phyloP scores from a whole-genome alignment of 192 early-diverging fungal genomes.

The Gaertneriomyces sp. region DNA sequence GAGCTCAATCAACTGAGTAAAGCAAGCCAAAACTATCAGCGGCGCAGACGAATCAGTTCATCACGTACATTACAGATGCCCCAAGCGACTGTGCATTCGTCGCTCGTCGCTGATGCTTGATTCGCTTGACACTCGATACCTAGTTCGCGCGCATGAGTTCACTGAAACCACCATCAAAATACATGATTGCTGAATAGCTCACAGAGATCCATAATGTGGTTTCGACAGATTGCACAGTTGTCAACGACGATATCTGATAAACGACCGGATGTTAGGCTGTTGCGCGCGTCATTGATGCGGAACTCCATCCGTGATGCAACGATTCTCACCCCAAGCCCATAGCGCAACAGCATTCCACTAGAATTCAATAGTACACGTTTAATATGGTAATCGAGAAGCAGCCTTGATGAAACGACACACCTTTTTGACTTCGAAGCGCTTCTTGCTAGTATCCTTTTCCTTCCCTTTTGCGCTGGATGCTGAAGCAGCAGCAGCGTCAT shows the following conservation, averaged over 20 bases:
- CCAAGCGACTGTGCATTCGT: slow-evolving; percentile 96
- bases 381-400: neutral
- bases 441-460: slow-evolving; percentile 47
- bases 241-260: slow-evolving; percentile 88
- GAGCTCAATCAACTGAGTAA: too few relatives aligned
- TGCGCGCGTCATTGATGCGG: neutral
- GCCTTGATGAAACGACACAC: slow-evolving; percentile 34
- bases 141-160: slow-evolving; percentile 22
- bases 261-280: slow-evolving; percentile 1
- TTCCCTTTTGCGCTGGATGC: slow-evolving; percentile 55
- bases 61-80: slow-evolving; percentile 87
- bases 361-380: neutral
- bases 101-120: slow-evolving; percentile 85
- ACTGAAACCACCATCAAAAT: neutral
- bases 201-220: slow-evolving; percentile 99
- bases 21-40: too few relatives aligned
- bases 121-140: slow-evolving; percentile 98
- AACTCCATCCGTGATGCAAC: neutral
- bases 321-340: slow-evolving; percentile 90
- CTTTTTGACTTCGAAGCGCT: slow-evolving; percentile 96
- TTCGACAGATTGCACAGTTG: slow-evolving; percentile 98
- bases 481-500: slow-evolving; percentile 34
- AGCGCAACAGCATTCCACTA: slow-evolving; percentile 98
- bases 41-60: neutral
- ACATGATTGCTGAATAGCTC: slow-evolving; percentile 24